A percentile compares a stretch with the other conserved stretches of the same genome.
phyloP scores from a whole-genome alignment of 176 grass and related monocot species.

The Eragrostis curvula region DNA sequence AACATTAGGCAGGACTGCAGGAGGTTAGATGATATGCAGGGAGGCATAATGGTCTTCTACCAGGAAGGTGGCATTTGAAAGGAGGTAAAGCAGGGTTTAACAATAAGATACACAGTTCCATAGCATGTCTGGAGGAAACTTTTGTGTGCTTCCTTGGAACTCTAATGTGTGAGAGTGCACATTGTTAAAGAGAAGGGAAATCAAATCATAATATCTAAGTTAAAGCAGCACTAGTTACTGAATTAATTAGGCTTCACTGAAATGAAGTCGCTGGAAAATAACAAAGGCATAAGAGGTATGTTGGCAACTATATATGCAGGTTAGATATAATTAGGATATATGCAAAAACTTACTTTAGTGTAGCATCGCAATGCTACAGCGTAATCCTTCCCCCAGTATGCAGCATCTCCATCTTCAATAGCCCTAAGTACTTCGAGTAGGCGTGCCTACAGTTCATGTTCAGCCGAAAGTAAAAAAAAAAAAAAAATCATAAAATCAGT shows the following conservation, averaged over 20 bases:
- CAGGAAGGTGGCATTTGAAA: background rate
- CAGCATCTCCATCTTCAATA: background rate
- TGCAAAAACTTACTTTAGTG: conserved; percentile 3
- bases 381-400: conserved; percentile 4
- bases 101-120: conserved; percentile 8
- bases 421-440: background rate
- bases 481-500: background rate
- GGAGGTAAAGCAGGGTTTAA: background rate
- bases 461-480: background rate
- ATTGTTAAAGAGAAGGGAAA: background rate
- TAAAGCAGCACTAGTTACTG: background rate
- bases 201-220: background rate
- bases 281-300: background rate
- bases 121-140: background rate
- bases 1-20: background rate
- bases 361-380: conserved; percentile 6
- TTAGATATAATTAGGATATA: conserved; percentile 9
- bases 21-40: too few species aligned
- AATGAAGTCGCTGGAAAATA: background rate
- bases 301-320: background rate
- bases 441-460: conserved; percentile 14
- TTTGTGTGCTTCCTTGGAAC: conserved; percentile 10
- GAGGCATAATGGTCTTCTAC: background rate
- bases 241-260: background rate
- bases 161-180: background rate